Evolutionary conservation across 2,329 filamentous ascomycete genomes (phyloP), one percentile per base, ranked within the genome.

Genomic region (Calonectria montana): DNA sequence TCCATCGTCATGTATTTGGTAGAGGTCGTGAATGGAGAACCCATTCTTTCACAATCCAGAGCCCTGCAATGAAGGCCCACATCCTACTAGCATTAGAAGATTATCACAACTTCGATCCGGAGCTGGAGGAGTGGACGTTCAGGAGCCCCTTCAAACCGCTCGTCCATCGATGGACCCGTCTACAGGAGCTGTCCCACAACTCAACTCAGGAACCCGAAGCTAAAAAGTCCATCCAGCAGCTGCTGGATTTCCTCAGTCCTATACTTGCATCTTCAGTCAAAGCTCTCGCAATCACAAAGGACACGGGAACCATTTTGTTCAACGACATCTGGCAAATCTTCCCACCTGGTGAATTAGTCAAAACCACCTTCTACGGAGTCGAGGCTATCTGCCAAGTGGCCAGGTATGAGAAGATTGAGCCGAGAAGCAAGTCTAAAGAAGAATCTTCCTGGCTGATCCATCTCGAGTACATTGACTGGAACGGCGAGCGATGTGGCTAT

Each of bases 391-490:
- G 77, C 45, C 82, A 82, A 4, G 81, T 86, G 0, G 76, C 76
- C 10, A 77, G 78, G 45, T 83, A 81, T 63, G 59, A 79, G 21
- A 43, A 25, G 25, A 39, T 31, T 23, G 23, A 31, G 23, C 15
- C 16, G 1, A n/a, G 27, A n/a, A 6, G 18, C 18, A 21, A 2
- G 15, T 3, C 25, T 31, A 18, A 13, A 5, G 29, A 21, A 23
- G 53, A 59, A 2, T 31, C 29, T 6, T 27, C 35, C 31, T 83
- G 80, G 80, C 50, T 65, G 2, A 73, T 84, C 41, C 66, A 71
- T 4, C 48, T 82, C 55, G 80, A 84, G 64, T 83, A 80, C 57
- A 41, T 85, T 2, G 82, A 84, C 59, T 84, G 82, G 82, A 81
- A 84, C 48, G 79, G 83, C 12, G 75, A 80, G 29, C 59, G 43